Conservation (phyloP, 2,329 filamentous ascomycete genomes). For the Metarhizium robertsii region DNA sequence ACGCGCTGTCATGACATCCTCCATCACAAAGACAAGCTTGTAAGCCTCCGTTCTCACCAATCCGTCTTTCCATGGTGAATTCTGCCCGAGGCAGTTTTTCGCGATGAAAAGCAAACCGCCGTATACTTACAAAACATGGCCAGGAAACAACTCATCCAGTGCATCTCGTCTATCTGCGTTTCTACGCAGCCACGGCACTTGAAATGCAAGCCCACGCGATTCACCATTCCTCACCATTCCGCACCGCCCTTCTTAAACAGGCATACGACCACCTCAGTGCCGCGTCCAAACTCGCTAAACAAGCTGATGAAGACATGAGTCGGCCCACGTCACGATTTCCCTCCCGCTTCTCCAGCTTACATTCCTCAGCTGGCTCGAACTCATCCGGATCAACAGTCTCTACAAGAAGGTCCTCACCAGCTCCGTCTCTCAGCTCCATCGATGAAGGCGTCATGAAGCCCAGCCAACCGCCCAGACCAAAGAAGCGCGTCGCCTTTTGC, state of each 20-base stretch:
- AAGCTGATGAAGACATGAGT: constrained; percentile 32
- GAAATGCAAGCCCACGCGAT: constrained; percentile 46
- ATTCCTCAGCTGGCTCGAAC: constrained; percentile 38
- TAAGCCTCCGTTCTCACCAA: constrained; percentile 19
- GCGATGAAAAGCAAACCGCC: background rate
- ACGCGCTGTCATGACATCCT: constrained; percentile 44
- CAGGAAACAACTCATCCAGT: constrained; percentile 37
- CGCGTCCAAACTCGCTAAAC: constrained; percentile 36
- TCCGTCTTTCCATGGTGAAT: background rate
- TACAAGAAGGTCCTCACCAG: constrained; percentile 36
- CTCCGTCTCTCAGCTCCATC: constrained; percentile 24
- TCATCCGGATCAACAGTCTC: constrained; percentile 34
- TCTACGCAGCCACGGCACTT: constrained; percentile 51
- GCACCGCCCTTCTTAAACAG: constrained; percentile 38
- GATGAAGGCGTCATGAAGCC: constrained; percentile 8
- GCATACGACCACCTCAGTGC: constrained; percentile 42
- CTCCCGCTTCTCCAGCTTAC: constrained; percentile 28
- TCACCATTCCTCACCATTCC: constrained; percentile 34
- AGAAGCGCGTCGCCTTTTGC: constrained; percentile 30
- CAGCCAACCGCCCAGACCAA: constrained; percentile 16
- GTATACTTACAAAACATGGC: background rate
- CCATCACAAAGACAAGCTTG: constrained; percentile 34
- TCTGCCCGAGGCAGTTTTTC: too few relatives aligned
- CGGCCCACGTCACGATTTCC: constrained; percentile 31
- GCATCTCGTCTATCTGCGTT: constrained; percentile 49